These are phyloP conservation scores for Plasmodium berghei DNA, from an alignment of 169 alveolate genomes.

Conservation along the genomic window DNA sequence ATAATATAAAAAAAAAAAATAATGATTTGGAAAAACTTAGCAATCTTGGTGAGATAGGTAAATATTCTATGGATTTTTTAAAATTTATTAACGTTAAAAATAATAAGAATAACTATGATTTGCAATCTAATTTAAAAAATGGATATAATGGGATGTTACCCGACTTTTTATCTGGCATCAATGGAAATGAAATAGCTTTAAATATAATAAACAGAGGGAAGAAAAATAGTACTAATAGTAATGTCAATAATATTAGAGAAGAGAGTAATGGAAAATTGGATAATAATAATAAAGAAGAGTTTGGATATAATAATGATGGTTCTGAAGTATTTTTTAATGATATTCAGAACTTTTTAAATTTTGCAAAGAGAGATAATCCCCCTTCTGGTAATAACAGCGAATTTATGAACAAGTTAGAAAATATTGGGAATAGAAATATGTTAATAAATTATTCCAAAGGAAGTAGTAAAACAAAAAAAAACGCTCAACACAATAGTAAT, in stretches of 20 bases:
- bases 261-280: slow-evolving; percentile 3
- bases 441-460: neutral
- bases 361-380: slow-evolving; percentile 19
- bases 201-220: no score
- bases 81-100: no score
- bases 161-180: no score
- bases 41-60: no score
- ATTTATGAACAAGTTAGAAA: no score
- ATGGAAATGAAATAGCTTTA: no score
- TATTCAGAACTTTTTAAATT: slow-evolving; percentile 55
- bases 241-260: neutral
- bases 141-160: no score
- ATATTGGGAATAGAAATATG: neutral
- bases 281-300: neutral
- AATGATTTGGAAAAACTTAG: neutral
- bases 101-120: no score
- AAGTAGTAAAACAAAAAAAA: neutral
- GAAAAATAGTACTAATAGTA: neutral
- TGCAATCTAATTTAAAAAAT: no score
- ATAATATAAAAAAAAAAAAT: neutral
- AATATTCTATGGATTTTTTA: no score
- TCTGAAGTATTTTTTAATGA: slow-evolving; percentile 44
- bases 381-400: neutral
- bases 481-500: neutral
- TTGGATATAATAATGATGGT: neutral